Evolutionary conservation across 208 protist genomes (phyloP).

Genomic region (Leptomonas pyrrhocoris): DNA sequence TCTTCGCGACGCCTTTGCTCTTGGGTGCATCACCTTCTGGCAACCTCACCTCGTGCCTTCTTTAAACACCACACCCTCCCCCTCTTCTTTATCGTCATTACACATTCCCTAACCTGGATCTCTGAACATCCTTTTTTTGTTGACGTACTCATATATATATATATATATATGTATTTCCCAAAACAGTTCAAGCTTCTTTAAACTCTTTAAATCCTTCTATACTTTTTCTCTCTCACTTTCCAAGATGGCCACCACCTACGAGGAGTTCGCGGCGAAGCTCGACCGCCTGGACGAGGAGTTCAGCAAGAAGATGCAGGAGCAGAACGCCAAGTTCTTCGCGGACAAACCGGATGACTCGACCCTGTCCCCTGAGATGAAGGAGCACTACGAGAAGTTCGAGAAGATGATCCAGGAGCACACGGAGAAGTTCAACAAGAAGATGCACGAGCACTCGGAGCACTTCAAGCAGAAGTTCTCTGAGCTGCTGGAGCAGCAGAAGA

Average conservation of each 20-base stretch:
- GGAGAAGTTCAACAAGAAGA: constrained; percentile 93
- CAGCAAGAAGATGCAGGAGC: constrained; percentile 91
- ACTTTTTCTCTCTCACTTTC: constrained; percentile 12
- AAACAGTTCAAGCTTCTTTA: too few species aligned
- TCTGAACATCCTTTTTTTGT: too few species aligned
- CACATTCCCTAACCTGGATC: too few species aligned
- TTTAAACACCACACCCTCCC: too few species aligned
- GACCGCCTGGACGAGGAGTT: constrained; percentile 91
- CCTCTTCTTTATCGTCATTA: too few species aligned
- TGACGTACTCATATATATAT: too few species aligned
- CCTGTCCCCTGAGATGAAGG: constrained; percentile 91
- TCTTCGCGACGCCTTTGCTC: too few species aligned
- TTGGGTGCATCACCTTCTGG: too few species aligned
- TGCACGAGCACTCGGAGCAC: constrained; percentile 90
- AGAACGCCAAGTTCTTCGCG: constrained; percentile 93
- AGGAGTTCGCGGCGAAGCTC: constrained; percentile 89
- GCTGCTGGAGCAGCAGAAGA: constrained; percentile 92
- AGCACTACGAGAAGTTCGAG: constrained; percentile 93
- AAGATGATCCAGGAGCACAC: constrained; percentile 93
- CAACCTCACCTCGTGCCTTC: too few species aligned
- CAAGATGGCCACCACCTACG: constrained; percentile 84
- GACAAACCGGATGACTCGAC: constrained; percentile 89
- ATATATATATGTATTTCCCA: too few species aligned
- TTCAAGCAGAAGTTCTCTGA: constrained; percentile 91
- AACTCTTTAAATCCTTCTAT: background rate